A percentile compares a stretch with the other conserved stretches of the same genome.
Conservation (phyloP, 176 grass and related monocot species). For the Aegilops umbellulata region DNA sequence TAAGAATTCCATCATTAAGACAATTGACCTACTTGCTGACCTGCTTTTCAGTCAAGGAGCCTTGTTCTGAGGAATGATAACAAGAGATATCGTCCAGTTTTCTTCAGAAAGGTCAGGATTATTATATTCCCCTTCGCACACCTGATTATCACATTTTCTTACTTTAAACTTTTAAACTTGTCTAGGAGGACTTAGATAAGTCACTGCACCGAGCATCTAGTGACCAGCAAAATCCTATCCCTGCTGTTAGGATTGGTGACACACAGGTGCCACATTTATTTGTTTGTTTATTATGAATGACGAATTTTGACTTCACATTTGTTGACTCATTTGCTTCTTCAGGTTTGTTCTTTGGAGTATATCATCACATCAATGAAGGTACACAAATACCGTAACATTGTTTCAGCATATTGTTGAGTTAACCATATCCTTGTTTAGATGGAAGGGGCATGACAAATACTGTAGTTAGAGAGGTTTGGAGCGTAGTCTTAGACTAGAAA, state of each 20-base stretch:
- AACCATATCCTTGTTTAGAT: background rate
- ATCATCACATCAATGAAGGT: constrained; percentile 92
- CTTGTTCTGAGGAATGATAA: constrained; percentile 75
- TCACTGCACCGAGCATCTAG: constrained; percentile 63
- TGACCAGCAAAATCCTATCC: constrained; percentile 65
- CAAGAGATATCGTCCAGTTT: constrained; percentile 92
- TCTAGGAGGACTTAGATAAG: constrained; percentile 89
- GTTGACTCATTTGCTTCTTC: background rate
- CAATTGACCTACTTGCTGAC: background rate
- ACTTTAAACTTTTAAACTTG: constrained; percentile 6
- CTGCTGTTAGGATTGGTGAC: constrained; percentile 51
- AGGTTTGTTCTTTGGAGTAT: constrained; percentile 85
- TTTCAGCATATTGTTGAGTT: background rate
- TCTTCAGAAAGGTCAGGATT: constrained; percentile 87
- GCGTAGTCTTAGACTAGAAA: background rate
- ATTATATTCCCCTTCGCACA: background rate
- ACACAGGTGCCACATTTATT: constrained; percentile 53
- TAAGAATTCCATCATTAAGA: constrained; percentile 5
- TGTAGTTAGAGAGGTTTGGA: background rate
- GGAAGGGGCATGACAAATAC: background rate
- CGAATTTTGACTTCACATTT: background rate
- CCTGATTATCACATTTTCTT: background rate
- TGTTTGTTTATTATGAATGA: constrained; percentile 2
- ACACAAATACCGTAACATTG: background rate
- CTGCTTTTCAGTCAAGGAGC: constrained; percentile 72